Conservation (phyloP, 192 early-diverging fungal genomes). For the Linnemannia schmuckeri region DNA sequence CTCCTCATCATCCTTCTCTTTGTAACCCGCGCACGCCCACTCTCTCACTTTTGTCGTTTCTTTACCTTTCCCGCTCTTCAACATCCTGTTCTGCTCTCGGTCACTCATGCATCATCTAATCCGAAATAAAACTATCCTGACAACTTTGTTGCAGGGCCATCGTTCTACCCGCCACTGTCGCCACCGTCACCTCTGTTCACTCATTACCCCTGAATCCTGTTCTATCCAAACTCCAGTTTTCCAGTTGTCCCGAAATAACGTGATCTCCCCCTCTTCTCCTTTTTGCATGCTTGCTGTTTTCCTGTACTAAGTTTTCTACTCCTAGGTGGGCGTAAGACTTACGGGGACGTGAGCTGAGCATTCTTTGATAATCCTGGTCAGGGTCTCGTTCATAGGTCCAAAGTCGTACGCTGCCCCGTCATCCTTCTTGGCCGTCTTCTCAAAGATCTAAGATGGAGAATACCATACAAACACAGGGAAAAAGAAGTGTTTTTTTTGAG, state of each 20-base stretch:
- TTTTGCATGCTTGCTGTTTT: neutral
- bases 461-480: neutral
- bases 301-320: neutral
- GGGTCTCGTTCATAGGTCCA: slow-evolving; percentile 32
- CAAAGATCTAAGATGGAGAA: slow-evolving; percentile 48
- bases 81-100: neutral
- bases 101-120: neutral
- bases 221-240: neutral
- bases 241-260: neutral
- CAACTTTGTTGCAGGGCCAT: neutral
- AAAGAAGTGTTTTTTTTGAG: neutral
- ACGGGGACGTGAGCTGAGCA: slow-evolving; percentile 38
- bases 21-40: neutral
- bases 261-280: neutral
- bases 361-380: slow-evolving; percentile 47
- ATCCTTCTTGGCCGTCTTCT: slow-evolving; percentile 13
- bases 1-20: neutral
- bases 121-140: neutral
- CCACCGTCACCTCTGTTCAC: neutral
- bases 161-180: neutral
- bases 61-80: neutral
- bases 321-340: slow-evolving; percentile 2
- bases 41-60: neutral
- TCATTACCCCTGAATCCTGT: neutral
- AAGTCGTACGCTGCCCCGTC: slow-evolving; percentile 32